A percentile compares a stretch with the other conserved stretches of the same genome.
phyloP scores from a whole-genome alignment of 169 alveolate species.

The Cryptosporidium tyzzeri region DNA sequence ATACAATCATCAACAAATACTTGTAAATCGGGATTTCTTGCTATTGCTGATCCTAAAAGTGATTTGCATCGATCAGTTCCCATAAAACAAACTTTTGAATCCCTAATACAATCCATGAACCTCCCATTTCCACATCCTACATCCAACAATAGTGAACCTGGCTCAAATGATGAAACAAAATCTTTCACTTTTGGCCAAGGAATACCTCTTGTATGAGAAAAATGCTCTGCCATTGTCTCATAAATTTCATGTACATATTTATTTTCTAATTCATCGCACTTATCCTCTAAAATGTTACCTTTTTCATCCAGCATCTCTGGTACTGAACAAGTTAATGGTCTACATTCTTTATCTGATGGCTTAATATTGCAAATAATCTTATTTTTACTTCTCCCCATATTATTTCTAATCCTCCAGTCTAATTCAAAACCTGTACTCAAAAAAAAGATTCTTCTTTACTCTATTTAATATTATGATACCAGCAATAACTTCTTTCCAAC shows the following conservation, averaged over 20 bases:
- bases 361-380: conserved; percentile 26
- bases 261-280: conserved; percentile 19
- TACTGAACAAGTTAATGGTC: conserved; percentile 8
- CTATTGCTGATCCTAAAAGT: conserved; percentile 30
- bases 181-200: conserved; percentile 76
- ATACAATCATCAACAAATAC: conserved; percentile 54
- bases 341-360: conserved; percentile 61
- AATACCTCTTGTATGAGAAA: conserved; percentile 74
- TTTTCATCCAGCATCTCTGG: conserved; percentile 52
- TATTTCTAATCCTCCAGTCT: background rate
- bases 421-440: background rate
- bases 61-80: conserved; percentile 72
- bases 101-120: conserved; percentile 62
- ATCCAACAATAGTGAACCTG: conserved; percentile 64
- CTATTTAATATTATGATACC: background rate
- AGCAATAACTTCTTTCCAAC: background rate
- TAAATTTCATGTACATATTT: conserved; percentile 74
- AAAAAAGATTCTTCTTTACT: background rate
- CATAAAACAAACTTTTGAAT: conserved; percentile 41
- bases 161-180: conserved; percentile 68
- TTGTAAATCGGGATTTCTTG: conserved; percentile 23
- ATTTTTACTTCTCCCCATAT: conserved; percentile 23
- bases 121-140: conserved; percentile 78
- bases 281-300: conserved; percentile 9
- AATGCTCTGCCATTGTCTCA: conserved; percentile 77